A percentile compares a stretch with the other conserved stretches of the same genome.
Conservation (phyloP, 78 protist genomes). For the Diacronema lutheri region DNA sequence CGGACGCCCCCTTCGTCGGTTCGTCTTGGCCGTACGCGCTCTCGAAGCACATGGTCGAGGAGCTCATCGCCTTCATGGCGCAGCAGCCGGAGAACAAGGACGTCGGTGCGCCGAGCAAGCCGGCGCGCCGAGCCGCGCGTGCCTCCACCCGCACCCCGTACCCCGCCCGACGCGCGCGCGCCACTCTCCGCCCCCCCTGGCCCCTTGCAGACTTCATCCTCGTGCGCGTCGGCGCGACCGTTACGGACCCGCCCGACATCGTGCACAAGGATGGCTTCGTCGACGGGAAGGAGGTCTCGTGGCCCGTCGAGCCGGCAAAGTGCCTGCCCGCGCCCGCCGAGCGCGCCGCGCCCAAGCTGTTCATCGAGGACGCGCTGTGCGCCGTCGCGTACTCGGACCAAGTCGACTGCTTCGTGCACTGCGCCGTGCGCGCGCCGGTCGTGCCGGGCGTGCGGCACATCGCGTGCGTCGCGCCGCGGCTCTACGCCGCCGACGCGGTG, state of each 20-base stretch:
- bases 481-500: background rate
- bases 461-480: constrained; percentile 12
- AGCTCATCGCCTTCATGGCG: background rate
- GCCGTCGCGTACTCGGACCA: constrained; percentile 14
- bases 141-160: no score
- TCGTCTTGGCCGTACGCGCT: constrained; percentile 7
- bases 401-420: background rate
- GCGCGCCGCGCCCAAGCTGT: background rate
- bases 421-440: background rate
- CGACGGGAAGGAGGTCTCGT: constrained; percentile 3
- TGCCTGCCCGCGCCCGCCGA: background rate
- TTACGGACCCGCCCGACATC: constrained; percentile 7
- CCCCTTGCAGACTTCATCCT: constrained; percentile 14
- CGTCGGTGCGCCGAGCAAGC: no score
- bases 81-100: background rate
- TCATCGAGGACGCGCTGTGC: constrained; percentile 16
- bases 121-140: no score
- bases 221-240: constrained; percentile 15
- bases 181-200: no score
- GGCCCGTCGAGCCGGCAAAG: constrained; percentile 1
- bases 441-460: background rate
- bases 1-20: background rate
- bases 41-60: constrained; percentile 18
- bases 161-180: no score
- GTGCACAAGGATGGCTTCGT: background rate